Conservation (phyloP, 192 early-diverging fungal genomes). For the Phycomyces nitens region DNA sequence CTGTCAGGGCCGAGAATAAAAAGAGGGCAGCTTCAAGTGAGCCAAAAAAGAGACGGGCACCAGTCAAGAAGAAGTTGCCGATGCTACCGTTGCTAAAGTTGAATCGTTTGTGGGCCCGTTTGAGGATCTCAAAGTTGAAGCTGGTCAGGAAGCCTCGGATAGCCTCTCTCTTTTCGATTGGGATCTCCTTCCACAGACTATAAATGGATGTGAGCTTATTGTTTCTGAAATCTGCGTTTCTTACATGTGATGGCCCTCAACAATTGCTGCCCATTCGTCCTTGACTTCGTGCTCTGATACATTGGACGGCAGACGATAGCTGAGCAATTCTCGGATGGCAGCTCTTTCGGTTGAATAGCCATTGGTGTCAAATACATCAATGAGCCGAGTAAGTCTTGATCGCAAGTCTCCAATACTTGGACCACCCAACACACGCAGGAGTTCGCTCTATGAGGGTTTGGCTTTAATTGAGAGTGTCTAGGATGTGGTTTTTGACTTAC, state of each 20-base stretch:
- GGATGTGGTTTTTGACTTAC: too few species aligned
- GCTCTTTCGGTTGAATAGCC: conserved; percentile 45
- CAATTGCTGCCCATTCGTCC: conserved; percentile 69
- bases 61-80: conserved; percentile 78
- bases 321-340: conserved; percentile 68
- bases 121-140: conserved; percentile 65
- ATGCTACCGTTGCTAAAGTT: conserved; percentile 72
- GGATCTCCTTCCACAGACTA: conserved; percentile 50
- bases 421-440: conserved; percentile 69
- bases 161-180: conserved; percentile 55
- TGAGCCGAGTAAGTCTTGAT: conserved; percentile 60
- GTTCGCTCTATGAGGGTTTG: conserved; percentile 48
- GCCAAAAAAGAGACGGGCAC: conserved; percentile 69
- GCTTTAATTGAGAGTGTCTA: too few species aligned
- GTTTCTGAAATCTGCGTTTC: too few species aligned
- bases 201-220: too few species aligned
- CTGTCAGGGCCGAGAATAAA: conserved; percentile 67
- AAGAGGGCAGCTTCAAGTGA: conserved; percentile 70
- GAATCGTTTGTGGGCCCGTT: conserved; percentile 57
- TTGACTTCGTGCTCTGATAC: conserved; percentile 53
- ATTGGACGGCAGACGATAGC: conserved; percentile 62
- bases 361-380: conserved; percentile 50
- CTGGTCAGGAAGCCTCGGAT: conserved; percentile 71
- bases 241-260: conserved; percentile 68
- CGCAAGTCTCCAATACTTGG: conserved; percentile 76